Conservation (phyloP, 306 rosid genomes). For the Ceratonia siliqua region DNA sequence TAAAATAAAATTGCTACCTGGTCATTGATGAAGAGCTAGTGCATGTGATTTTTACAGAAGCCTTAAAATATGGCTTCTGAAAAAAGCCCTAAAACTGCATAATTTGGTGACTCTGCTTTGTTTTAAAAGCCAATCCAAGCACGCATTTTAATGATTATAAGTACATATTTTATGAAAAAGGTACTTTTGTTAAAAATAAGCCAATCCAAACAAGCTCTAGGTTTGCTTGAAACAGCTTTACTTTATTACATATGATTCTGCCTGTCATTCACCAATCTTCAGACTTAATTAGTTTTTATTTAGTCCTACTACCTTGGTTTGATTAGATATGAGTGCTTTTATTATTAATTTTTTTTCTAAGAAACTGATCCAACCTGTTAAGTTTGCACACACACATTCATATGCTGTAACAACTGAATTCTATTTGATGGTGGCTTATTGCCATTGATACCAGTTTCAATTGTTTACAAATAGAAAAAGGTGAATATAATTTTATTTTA, state of each 20-base stretch:
- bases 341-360: neutral
- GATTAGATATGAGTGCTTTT: neutral
- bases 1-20: too few species aligned
- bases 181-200: too few species aligned
- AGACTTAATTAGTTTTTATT: neutral
- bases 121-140: too few species aligned
- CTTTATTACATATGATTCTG: slow-evolving; percentile 5
- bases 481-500: slow-evolving; percentile 19
- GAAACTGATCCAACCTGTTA: neutral
- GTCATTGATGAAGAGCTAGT: too few species aligned
- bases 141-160: too few species aligned
- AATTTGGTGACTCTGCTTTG: too few species aligned
- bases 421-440: slow-evolving; percentile 22
- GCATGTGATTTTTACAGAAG: too few species aligned
- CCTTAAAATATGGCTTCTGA: too few species aligned
- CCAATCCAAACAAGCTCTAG: too few species aligned
- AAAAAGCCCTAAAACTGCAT: too few species aligned
- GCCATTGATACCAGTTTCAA: slow-evolving; percentile 10
- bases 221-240: slow-evolving; percentile 11
- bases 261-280: neutral
- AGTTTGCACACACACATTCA: neutral
- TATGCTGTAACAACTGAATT: neutral
- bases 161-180: too few species aligned
- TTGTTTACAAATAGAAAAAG: slow-evolving; percentile 15
- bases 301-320: neutral